Base-by-base conservation (phyloP, 768 basidiomycete species). In the Boletus rufocinnamomeus region DNA sequence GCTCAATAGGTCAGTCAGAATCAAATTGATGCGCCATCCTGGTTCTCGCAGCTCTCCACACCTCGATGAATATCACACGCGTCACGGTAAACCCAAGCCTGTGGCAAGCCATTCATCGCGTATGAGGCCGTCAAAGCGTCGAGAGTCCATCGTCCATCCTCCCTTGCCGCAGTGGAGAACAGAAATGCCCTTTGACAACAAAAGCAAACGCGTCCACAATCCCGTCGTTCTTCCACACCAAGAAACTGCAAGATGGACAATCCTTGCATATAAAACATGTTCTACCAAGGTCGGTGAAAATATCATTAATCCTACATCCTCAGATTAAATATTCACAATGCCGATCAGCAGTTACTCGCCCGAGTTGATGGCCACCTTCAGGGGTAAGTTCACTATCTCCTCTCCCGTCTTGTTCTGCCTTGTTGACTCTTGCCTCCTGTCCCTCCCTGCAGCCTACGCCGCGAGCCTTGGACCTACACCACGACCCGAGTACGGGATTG, bases 281-380 rank as follows among this genome's bases (percentile, higher is more conserved):
- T 28, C 38, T 28, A 5, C 41, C 16, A 45, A 57, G 34, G 61
- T 63, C 21, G 35, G 52, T 44, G 52, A 54, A 43, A 41, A 25
- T 6, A 28, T 3, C 54, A 57, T 41, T 44, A 38, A 13, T 49
- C 19, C 55, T 34, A 35, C 55, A 0, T 41, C 50, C 48, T 50
- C 47, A 25, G 21, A 50, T 53, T 41, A 30, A 25, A 47, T n/a
- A 47, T 49, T 57, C 47, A 5, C 23, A 14, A 66, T 63, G 56
- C 37, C 35, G 25, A 4, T 13, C n/a, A 56, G 16, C 32, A 55
- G 43, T 7, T 44, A 63, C 14, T 7, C 61, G 0, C 50, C 61
- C 28, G 61, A 66, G 35, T 50, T 60, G 51, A 57, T 60, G 48
- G 56, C 43, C 8, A 9, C 10, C 6, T 58, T 48, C 54, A 56